Conservation (phyloP, 2,329 filamentous ascomycete species). For the Colletotrichum chlorophyti region DNA sequence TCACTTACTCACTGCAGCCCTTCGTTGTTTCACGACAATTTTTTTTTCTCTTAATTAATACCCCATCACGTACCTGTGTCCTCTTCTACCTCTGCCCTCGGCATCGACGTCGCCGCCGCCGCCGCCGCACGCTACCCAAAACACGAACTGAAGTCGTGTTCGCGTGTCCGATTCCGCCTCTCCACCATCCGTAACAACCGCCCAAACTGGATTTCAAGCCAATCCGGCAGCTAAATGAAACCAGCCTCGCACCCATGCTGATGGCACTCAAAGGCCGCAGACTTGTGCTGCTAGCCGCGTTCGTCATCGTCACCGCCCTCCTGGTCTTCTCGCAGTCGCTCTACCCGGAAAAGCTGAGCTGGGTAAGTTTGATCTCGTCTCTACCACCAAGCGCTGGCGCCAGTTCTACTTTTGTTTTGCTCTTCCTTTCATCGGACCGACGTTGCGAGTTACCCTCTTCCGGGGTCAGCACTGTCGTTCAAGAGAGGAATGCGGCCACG, state of each 20-base stretch:
- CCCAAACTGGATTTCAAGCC: constrained; percentile 23
- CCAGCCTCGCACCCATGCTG: constrained; percentile 21
- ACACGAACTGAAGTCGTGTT: neutral
- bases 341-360: constrained; percentile 21
- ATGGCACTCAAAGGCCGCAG: constrained; percentile 28
- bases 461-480: neutral
- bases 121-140: neutral
- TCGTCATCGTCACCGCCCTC: constrained; percentile 10
- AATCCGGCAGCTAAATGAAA: constrained; percentile 25
- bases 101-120: neutral
- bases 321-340: constrained; percentile 27
- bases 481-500: constrained; percentile 8
- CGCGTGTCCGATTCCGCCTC: neutral
- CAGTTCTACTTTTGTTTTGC: constrained; percentile 1
- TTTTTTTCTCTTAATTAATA: too few species aligned
- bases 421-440: neutral
- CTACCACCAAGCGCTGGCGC: too few species aligned
- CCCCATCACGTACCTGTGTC: neutral
- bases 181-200: neutral
- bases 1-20: neutral
- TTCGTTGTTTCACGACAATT: constrained; percentile 7
- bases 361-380: constrained; percentile 25
- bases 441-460: neutral
- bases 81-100: neutral
- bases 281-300: constrained; percentile 19